A percentile compares a stretch with the other conserved stretches of the same genome.
phyloP scores from a whole-genome alignment of 345 rosid species.

The Raphanus raphanistrum region DNA sequence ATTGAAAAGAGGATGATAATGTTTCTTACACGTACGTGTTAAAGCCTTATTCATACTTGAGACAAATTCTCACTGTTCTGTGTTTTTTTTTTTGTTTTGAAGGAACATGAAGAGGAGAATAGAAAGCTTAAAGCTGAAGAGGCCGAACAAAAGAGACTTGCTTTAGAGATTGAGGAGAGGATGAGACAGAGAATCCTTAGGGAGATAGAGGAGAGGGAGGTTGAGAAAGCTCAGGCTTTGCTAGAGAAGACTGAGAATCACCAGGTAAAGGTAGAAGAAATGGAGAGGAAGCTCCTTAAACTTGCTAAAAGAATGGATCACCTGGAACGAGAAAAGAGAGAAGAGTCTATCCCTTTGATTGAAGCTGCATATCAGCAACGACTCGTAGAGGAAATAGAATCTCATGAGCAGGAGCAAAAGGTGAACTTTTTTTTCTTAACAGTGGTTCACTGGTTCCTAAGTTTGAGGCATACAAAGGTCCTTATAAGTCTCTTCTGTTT shows the following conservation, averaged over 20 bases:
- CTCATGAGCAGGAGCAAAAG: slow-evolving; percentile 88
- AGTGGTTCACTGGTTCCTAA: neutral
- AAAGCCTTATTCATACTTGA: neutral
- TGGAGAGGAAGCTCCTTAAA: slow-evolving; percentile 86
- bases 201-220: slow-evolving; percentile 89
- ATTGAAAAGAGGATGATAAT: slow-evolving; percentile 93
- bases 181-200: slow-evolving; percentile 70
- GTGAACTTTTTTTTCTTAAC: slow-evolving; percentile 32
- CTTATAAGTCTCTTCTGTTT: neutral
- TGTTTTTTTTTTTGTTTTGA: slow-evolving; percentile 4
- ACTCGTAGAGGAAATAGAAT: slow-evolving; percentile 73
- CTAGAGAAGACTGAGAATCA: slow-evolving; percentile 78
- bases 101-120: slow-evolving; percentile 94
- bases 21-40: slow-evolving; percentile 33
- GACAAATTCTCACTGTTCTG: neutral
- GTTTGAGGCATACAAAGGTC: neutral
- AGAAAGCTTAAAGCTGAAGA: slow-evolving; percentile 80
- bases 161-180: slow-evolving; percentile 70
- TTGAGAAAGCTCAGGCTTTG: slow-evolving; percentile 76
- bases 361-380: slow-evolving; percentile 88
- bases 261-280: slow-evolving; percentile 62
- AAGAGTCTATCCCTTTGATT: slow-evolving; percentile 89
- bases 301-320: slow-evolving; percentile 90
- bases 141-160: slow-evolving; percentile 91
- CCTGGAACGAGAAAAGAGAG: slow-evolving; percentile 94